Evolutionary conservation across 2,329 filamentous ascomycete species (phyloP).

Genomic region (Exophiala aquamarina): DNA sequence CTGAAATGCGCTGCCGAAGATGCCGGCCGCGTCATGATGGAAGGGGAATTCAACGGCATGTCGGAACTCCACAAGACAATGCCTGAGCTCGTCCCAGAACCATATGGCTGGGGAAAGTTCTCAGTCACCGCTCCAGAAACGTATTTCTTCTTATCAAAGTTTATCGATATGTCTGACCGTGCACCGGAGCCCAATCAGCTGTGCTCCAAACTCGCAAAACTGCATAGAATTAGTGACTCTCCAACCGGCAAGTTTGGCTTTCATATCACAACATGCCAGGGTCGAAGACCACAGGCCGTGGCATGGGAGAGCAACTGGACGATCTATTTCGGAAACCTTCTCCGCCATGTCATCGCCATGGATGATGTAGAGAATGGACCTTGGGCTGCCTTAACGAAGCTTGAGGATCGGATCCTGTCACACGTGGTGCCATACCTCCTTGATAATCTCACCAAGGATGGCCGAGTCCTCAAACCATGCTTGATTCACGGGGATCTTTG

Average conservation of each 20-base stretch:
- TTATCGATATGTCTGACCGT: constrained; percentile 32
- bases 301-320: constrained; percentile 43
- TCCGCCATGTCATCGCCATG: constrained; percentile 31
- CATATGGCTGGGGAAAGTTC: constrained; percentile 31
- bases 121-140: constrained; percentile 19
- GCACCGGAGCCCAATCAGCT: constrained; percentile 31
- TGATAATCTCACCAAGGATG: constrained; percentile 27
- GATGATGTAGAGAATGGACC: constrained; percentile 34
- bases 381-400: constrained; percentile 24
- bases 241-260: constrained; percentile 41
- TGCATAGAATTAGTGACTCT: constrained; percentile 35
- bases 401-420: constrained; percentile 20
- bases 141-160: constrained; percentile 36
- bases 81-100: constrained; percentile 33
- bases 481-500: constrained; percentile 45
- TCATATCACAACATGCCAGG: constrained; percentile 36
- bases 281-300: constrained; percentile 30
- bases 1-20: constrained; percentile 16
- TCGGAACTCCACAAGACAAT: constrained; percentile 31
- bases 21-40: constrained; percentile 20
- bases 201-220: constrained; percentile 27
- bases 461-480: constrained; percentile 30
- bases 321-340: constrained; percentile 37
- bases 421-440: constrained; percentile 36
- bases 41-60: constrained; percentile 37